Percentiles rank a stretch among this genome's conserved stretches.
phyloP scores from a whole-genome alignment of 1,284 basidiomycete species.

The Serendipita sp. region DNA sequence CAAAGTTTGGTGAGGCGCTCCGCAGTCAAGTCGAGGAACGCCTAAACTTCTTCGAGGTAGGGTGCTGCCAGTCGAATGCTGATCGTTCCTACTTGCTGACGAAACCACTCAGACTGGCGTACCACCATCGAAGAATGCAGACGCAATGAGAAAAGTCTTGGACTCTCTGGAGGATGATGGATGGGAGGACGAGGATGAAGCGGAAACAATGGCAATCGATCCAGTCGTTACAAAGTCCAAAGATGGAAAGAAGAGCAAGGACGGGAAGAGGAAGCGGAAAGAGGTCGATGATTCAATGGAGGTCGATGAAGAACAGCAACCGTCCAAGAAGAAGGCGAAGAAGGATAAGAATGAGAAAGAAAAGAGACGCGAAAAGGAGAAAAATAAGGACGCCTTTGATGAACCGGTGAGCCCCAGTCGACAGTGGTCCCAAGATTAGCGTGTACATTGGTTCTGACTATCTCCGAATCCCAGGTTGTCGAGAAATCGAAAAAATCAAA shows the following conservation, averaged over 20 bases:
- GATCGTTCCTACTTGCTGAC: neutral
- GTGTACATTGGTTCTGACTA: neutral
- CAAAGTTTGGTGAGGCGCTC: conserved; percentile 92
- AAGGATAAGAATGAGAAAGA: conserved; percentile 64
- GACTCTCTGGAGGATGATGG: conserved; percentile 57
- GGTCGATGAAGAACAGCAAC: conserved; percentile 42
- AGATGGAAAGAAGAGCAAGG: conserved; percentile 28
- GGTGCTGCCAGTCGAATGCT: neutral
- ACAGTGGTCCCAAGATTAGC: neutral
- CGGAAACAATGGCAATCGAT: conserved; percentile 32
- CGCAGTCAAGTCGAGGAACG: conserved; percentile 92
- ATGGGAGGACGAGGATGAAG: conserved; percentile 42
- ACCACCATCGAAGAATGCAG: conserved; percentile 49
- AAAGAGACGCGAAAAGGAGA: conserved; percentile 33
- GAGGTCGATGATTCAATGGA: conserved; percentile 34
- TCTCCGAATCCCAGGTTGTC: neutral
- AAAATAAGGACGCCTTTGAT: conserved; percentile 7
- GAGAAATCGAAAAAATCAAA: conserved; percentile 19
- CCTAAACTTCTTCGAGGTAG: conserved; percentile 77
- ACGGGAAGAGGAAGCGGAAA: conserved; percentile 42
- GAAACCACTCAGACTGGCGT: conserved; percentile 39
- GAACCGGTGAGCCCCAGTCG: conserved; percentile 1
- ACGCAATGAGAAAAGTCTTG: conserved; percentile 76
- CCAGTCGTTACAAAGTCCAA: conserved; percentile 37
- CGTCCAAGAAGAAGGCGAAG: conserved; percentile 54